A percentile compares a stretch with the other conserved stretches of the same genome.
Evolutionary conservation across 306 rosid genomes (phyloP).

Genomic region (Adenanthera pavonina): DNA sequence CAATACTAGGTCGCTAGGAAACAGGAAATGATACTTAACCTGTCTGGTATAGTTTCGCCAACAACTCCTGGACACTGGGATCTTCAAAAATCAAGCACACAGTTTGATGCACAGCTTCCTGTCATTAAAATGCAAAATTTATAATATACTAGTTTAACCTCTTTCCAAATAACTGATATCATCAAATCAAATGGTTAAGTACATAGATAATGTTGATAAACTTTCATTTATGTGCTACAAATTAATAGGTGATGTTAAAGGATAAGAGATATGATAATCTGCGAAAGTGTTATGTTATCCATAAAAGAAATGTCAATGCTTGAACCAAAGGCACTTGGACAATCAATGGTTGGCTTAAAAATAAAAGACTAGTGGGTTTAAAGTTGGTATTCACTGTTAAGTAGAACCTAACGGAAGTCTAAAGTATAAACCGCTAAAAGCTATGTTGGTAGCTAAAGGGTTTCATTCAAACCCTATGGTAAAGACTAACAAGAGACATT

Average conservation of each 20-base stretch:
- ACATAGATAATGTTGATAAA: neutral
- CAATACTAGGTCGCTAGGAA: neutral
- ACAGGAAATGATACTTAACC: slow-evolving; percentile 38
- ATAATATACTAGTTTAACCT: slow-evolving; percentile 13
- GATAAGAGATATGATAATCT: neutral
- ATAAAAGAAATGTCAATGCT: too few relatives aligned
- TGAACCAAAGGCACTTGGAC: too few relatives aligned
- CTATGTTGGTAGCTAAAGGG: too few relatives aligned
- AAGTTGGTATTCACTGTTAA: too few relatives aligned
- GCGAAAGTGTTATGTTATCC: neutral
- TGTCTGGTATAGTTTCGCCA: slow-evolving; percentile 76
- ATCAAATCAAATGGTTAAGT: slow-evolving; percentile 16
- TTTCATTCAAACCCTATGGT: too few relatives aligned
- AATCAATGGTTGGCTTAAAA: too few relatives aligned
- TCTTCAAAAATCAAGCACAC: slow-evolving; percentile 94
- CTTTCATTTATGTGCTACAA: neutral
- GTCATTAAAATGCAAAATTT: slow-evolving; percentile 37
- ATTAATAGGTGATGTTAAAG: neutral
- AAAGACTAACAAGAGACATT: too few relatives aligned
- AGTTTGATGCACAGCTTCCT: slow-evolving; percentile 93
- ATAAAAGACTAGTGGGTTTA: too few relatives aligned
- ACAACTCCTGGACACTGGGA: slow-evolving; percentile 93
- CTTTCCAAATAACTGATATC: slow-evolving; percentile 32
- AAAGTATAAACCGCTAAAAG: too few relatives aligned
- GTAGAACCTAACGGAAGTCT: too few relatives aligned